Evolutionary conservation across 83 land plant species (phyloP), one percentile per base, ranked within the genome.

Genomic region (Picea engelmannii): DNA sequence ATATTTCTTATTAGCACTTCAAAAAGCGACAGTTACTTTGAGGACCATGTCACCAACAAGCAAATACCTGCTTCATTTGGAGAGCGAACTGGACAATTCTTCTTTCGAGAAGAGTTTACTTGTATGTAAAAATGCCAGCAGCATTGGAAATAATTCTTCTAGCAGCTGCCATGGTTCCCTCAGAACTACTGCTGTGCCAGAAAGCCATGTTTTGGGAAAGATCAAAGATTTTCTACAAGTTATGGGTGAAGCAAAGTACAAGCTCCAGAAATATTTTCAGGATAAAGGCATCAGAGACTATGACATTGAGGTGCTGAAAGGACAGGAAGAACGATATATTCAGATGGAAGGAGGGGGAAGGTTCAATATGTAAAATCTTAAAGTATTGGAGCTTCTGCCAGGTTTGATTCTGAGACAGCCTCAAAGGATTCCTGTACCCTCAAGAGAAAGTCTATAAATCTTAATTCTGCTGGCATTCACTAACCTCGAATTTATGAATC

Each of bases 211-310:
- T 76, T 81, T 94, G 58, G 91, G 90, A 40, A 89, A 84, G 77
- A 85, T 92, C 66, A 90, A 87, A 81, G 87, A 86, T 47, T 94
- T 92, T 78, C 80, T 94, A 58, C 91, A 91, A 63, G 82, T 84
- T 20, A 87, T 94, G 61, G 89, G 92, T 62, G 87, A 94, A 85
- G 92, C 95, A 35, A 94, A 92, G 82, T 74, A 85, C 25, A 89
- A 83, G 60, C 80, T 92, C 62, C 62, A 87, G 79, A 79, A 66
- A n/a, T 86, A 89, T 52, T 87, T 88, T 40, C 81, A 92, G 87
- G 83, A 83, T 13, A 85, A 85, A 12, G 40, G 81, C 71, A 24
- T 2, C 3, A 70, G 74, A 9, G 81, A 80, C 27, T 88, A 63
- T 78, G 87, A 88, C 76, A 82, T 92, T 81, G 94, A 92, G 81